A percentile compares a stretch with the other conserved stretches of the same genome.
These are phyloP conservation scores for Gynostemma pentaphyllum DNA, from an alignment of 306 rosid genomes.

Conservation along the genomic window DNA sequence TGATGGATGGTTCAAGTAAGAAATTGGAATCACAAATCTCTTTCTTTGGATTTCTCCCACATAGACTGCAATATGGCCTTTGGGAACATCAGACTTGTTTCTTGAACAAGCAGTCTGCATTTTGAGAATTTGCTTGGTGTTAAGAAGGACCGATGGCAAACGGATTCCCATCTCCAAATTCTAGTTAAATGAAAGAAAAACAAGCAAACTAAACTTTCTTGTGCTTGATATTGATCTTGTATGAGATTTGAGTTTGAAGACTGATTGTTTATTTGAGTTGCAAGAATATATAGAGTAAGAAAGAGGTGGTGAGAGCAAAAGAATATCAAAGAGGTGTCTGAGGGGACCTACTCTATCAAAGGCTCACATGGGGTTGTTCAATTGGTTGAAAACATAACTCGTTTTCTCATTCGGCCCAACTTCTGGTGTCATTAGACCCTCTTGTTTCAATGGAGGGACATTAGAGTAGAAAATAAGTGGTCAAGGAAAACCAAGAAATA, in stretches of 20 bases:
- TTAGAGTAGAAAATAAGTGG: background rate
- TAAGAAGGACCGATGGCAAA: background rate
- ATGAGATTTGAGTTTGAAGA: background rate
- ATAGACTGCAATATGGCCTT: conserved; percentile 34
- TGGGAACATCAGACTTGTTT: conserved; percentile 20
- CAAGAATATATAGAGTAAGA: background rate
- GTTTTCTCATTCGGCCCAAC: background rate
- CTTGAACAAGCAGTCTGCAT: background rate
- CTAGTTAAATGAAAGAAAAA: background rate
- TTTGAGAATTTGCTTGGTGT: conserved; percentile 2
- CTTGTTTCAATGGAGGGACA: conserved; percentile 2
- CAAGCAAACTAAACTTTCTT: background rate
- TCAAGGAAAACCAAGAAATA: background rate
- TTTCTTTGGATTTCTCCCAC: conserved; percentile 33
- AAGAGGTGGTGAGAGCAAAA: background rate
- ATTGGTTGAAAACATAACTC: conserved; percentile 2
- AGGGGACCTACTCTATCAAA: background rate
- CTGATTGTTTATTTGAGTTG: background rate
- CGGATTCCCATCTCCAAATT: background rate
- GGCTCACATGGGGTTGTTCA: background rate
- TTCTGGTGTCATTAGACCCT: conserved; percentile 1
- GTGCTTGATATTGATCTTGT: background rate
- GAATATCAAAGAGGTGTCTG: background rate
- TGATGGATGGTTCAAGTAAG: conserved; percentile 25
- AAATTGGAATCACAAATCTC: conserved; percentile 25